Conservation (phyloP, 768 basidiomycete genomes). For the Podaxis mareebaensis region DNA sequence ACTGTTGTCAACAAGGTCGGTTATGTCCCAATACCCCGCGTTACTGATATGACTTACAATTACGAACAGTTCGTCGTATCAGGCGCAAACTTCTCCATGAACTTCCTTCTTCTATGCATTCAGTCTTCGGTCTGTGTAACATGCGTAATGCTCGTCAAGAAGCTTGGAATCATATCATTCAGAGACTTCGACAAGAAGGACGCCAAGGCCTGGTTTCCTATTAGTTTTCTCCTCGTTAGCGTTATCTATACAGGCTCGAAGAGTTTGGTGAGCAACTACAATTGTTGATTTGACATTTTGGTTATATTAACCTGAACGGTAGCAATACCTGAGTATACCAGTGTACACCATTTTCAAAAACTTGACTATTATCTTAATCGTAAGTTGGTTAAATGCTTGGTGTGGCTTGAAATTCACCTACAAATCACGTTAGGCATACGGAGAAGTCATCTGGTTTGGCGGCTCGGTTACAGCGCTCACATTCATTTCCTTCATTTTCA, state of each 20-base stretch:
- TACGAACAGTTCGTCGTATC: conserved; percentile 84
- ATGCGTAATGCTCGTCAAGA: conserved; percentile 77
- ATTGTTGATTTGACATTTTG: conserved; percentile 1
- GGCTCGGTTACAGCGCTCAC: conserved; percentile 87
- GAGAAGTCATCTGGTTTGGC: conserved; percentile 96
- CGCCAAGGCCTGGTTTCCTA: conserved; percentile 92
- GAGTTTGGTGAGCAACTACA: conserved; percentile 71
- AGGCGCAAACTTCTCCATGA: conserved; percentile 93
- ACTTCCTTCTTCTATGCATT: conserved; percentile 88
- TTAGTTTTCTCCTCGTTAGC: conserved; percentile 86
- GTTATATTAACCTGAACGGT: conserved; percentile 9
- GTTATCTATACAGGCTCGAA: conserved; percentile 99
- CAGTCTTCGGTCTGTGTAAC: conserved; percentile 86
- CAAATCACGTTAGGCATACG: conserved; percentile 71
- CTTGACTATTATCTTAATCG: conserved; percentile 97
- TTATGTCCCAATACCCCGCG: neutral
- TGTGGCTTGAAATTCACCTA: conserved; percentile 1
- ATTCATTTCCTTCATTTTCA: conserved; percentile 86
- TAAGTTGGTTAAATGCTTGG: conserved; percentile 36
- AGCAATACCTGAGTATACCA: conserved; percentile 98
- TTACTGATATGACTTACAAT: neutral
- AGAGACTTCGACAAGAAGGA: conserved; percentile 80
- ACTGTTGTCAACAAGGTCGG: conserved; percentile 94
- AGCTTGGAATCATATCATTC: conserved; percentile 77
- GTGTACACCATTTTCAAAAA: conserved; percentile 99